Percentiles rank a stretch among this genome's conserved stretches.
These are phyloP conservation scores for Amanita rimosa DNA, from an alignment of 768 basidiomycete species.

Conservation along the genomic window DNA sequence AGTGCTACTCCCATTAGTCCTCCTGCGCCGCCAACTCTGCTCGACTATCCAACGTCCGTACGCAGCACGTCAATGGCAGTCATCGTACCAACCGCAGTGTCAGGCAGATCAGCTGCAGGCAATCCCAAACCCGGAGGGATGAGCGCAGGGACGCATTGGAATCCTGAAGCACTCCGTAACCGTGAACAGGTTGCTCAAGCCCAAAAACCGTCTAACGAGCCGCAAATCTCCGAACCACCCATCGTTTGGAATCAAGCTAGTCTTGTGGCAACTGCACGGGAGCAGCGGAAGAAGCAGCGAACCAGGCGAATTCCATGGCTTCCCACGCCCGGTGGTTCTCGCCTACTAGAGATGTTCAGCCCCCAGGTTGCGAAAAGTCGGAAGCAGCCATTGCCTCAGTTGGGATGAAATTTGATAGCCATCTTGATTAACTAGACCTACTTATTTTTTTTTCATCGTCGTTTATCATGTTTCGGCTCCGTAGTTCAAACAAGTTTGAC, in stretches of 20 bases:
- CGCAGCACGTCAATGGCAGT: background rate
- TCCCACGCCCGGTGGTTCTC: constrained; percentile 2
- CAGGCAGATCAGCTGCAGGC: background rate
- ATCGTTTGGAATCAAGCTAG: constrained; percentile 4
- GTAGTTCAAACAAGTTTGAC: too few species aligned
- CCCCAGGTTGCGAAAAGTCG: background rate
- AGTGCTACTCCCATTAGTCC: background rate
- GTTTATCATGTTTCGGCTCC: too few species aligned
- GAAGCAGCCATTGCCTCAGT: background rate
- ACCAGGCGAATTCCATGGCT: background rate
- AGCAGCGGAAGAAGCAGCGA: background rate
- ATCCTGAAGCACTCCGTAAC: background rate
- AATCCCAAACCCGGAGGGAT: background rate
- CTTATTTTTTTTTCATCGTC: too few species aligned
- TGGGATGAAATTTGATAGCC: background rate
- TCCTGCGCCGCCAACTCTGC: background rate
- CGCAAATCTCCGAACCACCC: background rate
- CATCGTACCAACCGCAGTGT: background rate
- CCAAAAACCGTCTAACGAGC: background rate
- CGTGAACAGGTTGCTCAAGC: background rate
- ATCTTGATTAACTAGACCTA: background rate
- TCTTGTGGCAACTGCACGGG: background rate
- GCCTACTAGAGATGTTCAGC: constrained; percentile 1
- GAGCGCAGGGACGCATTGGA: background rate
- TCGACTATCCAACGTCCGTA: constrained; percentile 3